Evolutionary conservation across 2,329 filamentous ascomycete species (phyloP), one percentile per base, ranked within the genome.

Genomic region (Allantophomopsis lycopodina): DNA sequence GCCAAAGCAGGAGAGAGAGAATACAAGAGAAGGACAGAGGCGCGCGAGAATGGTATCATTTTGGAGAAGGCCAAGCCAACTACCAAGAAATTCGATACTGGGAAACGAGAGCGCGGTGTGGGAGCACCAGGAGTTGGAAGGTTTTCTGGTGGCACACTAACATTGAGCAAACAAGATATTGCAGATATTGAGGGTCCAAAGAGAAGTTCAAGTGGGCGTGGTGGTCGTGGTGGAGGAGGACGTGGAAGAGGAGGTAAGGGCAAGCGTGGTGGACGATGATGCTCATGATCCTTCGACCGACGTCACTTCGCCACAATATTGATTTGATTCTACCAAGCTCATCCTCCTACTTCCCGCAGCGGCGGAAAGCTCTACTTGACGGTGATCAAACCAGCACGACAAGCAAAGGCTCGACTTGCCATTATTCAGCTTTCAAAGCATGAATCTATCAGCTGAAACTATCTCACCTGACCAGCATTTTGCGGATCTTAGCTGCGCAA

Each of bases 1-100:
- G 70, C 72, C 1, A 85, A 87, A 39, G 73, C 73, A 16, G 65
- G 58, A 2, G 60, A 66, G 20, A 75, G 73, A 43, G 88, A 95
- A 57, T 63, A 71, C 11, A 82, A 72, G 63, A 65, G 89, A 38
- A 68, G 89, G 31, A 68, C 66, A 32, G 85, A 94, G 57, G 91
- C 91, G 2, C 76, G 71, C 53, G 89, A 96, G 66, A 94, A 89
- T 51, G 91, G 89, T 5, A 79, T 96, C 50, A 77, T 96, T 37
- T 64, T 96, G 28, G 91, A 96, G 65, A 69, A 66, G 44, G 61
- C 57, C 30, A 54, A 46, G 38, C 43, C 46, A 36, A 44, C 39
- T 5, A 57, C 50, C 41, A 63, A 57, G 40, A 63, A 62, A 40
- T 66, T 57, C 36, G 42, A 52, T 43, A 48, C 55, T 38, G 55